These are phyloP conservation scores for Russula olivacea DNA, from an alignment of 768 basidiomycete species.

Conservation along the genomic window DNA sequence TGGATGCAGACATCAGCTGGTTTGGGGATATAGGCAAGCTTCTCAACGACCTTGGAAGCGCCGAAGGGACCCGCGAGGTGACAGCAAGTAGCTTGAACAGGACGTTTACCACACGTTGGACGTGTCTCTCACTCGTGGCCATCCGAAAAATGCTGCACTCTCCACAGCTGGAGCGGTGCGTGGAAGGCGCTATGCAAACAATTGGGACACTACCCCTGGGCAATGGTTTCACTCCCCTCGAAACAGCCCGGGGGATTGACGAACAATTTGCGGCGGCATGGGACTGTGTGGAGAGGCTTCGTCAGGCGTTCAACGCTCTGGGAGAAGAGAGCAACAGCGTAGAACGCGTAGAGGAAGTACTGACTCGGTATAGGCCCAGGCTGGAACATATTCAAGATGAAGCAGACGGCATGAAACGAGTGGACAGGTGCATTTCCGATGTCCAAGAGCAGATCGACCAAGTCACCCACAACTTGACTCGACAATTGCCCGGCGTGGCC, in stretches of 20 bases:
- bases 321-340: neutral
- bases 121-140: constrained; percentile 18
- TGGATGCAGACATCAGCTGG: constrained; percentile 2
- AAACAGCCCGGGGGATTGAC: constrained; percentile 14
- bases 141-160: constrained; percentile 3
- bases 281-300: constrained; percentile 2
- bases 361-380: neutral
- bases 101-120: constrained; percentile 20
- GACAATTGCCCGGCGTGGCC: constrained; percentile 12
- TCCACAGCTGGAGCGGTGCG: neutral
- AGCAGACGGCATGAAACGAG: neutral
- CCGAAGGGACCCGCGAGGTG: neutral
- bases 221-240: neutral
- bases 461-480: constrained; percentile 4
- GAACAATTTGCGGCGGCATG: constrained; percentile 4
- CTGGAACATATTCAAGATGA: neutral
- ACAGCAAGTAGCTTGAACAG: constrained; percentile 1
- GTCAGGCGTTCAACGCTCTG: neutral
- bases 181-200: neutral
- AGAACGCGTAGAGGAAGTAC: neutral
- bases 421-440: neutral
- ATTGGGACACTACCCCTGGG: neutral
- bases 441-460: constrained; percentile 1
- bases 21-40: constrained; percentile 14
- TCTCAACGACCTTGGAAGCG: constrained; percentile 9